These are phyloP conservation scores for Inga oerstediana DNA, from an alignment of 306 rosid genomes.

Conservation along the genomic window DNA sequence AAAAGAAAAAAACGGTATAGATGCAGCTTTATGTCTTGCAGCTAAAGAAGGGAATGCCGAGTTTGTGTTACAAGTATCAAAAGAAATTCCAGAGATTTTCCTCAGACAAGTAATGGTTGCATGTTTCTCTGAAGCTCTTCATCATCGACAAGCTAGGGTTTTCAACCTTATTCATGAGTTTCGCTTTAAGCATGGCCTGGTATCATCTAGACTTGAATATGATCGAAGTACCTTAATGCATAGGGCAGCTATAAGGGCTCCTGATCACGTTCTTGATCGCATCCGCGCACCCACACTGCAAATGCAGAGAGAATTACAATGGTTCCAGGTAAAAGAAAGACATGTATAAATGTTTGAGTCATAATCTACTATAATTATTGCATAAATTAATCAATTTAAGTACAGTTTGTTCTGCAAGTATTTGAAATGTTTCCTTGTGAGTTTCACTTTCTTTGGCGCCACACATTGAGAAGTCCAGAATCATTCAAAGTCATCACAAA, in stretches of 20 bases:
- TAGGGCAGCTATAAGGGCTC: background rate
- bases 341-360: too few species aligned
- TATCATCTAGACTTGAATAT: too few species aligned
- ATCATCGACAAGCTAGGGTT: background rate
- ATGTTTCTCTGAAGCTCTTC: background rate
- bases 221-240: background rate
- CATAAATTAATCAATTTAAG: background rate
- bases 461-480: too few species aligned
- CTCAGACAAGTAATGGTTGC: rapidly evolving
- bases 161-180: background rate
- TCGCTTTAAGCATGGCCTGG: background rate
- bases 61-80: background rate
- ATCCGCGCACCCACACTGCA: background rate
- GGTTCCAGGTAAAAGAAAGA: background rate
- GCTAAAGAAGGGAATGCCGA: too few species aligned
- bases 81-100: background rate
- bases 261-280: too few species aligned
- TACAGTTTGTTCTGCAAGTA: background rate
- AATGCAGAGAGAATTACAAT: background rate
- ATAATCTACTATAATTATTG: background rate
- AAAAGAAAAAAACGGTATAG: background rate
- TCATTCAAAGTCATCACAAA: too few species aligned
- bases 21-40: background rate
- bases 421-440: too few species aligned
- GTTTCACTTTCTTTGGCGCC: too few species aligned